These are phyloP conservation scores for Patellaria atrata DNA, from an alignment of 495 filamentous ascomycete genomes.

Conservation along the genomic window DNA sequence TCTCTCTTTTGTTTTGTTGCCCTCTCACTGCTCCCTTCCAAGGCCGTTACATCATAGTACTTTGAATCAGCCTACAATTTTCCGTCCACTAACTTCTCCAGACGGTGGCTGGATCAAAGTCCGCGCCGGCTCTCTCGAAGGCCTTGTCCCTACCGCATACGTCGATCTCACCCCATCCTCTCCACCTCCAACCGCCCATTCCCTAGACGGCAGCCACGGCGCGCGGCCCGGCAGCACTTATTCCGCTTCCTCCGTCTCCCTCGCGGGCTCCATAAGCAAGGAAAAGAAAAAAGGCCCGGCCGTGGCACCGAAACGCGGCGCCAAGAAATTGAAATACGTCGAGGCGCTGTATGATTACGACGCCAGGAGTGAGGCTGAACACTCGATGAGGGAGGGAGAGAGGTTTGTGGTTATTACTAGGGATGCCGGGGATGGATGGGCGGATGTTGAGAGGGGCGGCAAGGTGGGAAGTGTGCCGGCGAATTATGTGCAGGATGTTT, in stretches of 20 bases:
- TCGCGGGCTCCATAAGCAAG: conserved; percentile 18
- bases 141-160: conserved; percentile 78
- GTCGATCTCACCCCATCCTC: conserved; percentile 37
- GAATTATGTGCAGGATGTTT: conserved; percentile 75
- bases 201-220: conserved; percentile 24
- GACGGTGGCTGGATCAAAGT: conserved; percentile 91
- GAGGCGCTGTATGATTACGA: conserved; percentile 88
- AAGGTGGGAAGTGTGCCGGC: conserved; percentile 83
- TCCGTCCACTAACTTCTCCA: conserved; percentile 27
- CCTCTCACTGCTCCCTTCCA: conserved; percentile 1
- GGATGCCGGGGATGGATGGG: conserved; percentile 89
- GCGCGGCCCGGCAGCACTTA: conserved; percentile 50
- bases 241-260: conserved; percentile 33
- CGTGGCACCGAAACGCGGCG: conserved; percentile 80
- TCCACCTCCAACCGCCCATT: conserved; percentile 27
- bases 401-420: conserved; percentile 73
- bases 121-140: conserved; percentile 50
- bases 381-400: conserved; percentile 82
- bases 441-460: conserved; percentile 87
- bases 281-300: conserved; percentile 81
- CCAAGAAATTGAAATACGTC: conserved; percentile 89
- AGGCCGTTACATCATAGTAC: too few species aligned
- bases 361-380: conserved; percentile 72
- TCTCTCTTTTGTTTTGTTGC: background rate
- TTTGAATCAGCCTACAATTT: conserved; percentile 3